Percentiles rank a stretch among this genome's conserved stretches.
Conservation (phyloP, 1,284 basidiomycete species). For the Cystobasidium slooffiae region DNA sequence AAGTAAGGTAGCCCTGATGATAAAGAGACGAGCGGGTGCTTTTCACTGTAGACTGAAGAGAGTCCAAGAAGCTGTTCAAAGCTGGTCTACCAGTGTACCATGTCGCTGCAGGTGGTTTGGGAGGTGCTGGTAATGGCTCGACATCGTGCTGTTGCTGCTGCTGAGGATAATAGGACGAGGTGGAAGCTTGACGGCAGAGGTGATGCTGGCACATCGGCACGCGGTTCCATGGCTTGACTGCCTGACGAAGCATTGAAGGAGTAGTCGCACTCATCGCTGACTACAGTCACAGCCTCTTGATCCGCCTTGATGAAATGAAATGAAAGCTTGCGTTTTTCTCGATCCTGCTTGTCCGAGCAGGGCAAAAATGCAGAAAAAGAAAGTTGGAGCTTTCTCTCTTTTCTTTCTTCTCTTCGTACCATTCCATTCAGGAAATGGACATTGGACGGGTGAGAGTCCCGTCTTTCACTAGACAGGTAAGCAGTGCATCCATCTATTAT, state of each 20-base stretch:
- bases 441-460: not conserved
- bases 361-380: slow-evolving; percentile 11
- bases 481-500: not conserved
- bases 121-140: slow-evolving; percentile 24
- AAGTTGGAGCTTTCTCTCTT: not conserved
- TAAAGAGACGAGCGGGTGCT: slow-evolving; percentile 48
- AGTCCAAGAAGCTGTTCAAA: slow-evolving; percentile 45
- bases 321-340: slow-evolving; percentile 1
- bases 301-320: not conserved
- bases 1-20: slow-evolving; percentile 47
- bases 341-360: not conserved
- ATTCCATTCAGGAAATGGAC: not conserved
- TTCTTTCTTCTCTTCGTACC: not conserved
- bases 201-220: slow-evolving; percentile 10
- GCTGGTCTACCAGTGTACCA: slow-evolving; percentile 52
- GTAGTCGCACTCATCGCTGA: not conserved
- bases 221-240: slow-evolving; percentile 1
- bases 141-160: slow-evolving; percentile 19
- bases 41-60: slow-evolving; percentile 46
- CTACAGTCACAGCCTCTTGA: not conserved
- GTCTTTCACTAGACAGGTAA: not conserved
- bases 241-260: slow-evolving; percentile 1
- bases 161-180: slow-evolving; percentile 17
- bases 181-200: slow-evolving; percentile 25
- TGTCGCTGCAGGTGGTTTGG: slow-evolving; percentile 34